phyloP scores from a whole-genome alignment of 208 protist species.

The Novymonas esmeraldas region DNA sequence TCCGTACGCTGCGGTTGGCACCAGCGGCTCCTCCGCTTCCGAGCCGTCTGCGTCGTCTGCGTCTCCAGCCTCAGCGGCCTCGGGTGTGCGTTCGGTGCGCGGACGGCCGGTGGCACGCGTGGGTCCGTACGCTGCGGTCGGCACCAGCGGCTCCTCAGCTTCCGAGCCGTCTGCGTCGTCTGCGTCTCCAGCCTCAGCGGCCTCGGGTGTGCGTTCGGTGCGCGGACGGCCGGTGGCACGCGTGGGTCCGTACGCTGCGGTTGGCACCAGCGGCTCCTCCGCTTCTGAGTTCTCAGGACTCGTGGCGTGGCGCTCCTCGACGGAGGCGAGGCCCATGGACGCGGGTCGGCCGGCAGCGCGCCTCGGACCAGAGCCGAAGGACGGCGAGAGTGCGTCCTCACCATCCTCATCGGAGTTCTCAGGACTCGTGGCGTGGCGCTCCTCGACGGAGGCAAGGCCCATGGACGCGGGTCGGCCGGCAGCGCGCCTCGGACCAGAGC shows the following conservation, averaged over 20 bases:
- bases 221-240: not conserved
- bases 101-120: not conserved
- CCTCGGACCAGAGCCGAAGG: not conserved
- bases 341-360: constrained; percentile 9
- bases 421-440: not conserved
- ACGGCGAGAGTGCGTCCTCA: not conserved
- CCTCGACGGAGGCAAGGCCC: constrained; percentile 9
- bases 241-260: not conserved
- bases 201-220: not conserved
- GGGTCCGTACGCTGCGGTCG: not conserved
- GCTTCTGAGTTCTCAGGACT: not conserved
- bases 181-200: not conserved
- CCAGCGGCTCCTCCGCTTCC: not conserved
- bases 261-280: not conserved
- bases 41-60: not conserved
- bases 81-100: not conserved
- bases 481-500: constrained; percentile 13
- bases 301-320: not conserved
- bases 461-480: too few species aligned
- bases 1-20: not conserved
- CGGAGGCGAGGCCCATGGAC: too few species aligned
- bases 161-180: not conserved
- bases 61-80: not conserved
- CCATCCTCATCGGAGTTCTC: not conserved
- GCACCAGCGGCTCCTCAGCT: not conserved